Evolutionary conservation across 441 rosid species (phyloP), one percentile per base, ranked within the genome.

Genomic region (Populus hybrid): DNA sequence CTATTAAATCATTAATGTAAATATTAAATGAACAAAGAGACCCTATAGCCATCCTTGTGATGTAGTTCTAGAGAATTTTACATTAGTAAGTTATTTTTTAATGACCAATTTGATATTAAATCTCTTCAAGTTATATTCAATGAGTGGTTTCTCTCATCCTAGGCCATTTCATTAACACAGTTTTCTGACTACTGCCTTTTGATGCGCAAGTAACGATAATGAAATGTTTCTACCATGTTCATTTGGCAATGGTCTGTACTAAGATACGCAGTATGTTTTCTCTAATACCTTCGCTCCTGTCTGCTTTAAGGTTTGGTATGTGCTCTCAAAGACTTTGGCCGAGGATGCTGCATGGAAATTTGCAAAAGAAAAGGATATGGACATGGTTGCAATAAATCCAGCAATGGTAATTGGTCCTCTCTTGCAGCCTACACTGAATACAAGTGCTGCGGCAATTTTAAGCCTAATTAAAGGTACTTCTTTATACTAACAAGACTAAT

Each of bases 391-490:
- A 4, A 88, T 95, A 77, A 91, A 91, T 86, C 98, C 98, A 3
- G 90, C 90, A 10, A 90, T 91, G 98, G 98, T 91, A 69, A 91
- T 93, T 19, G 98, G 98, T 80, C 97, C 98, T 83, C 97, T 94
- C 75, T 68, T 94, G 36, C 98, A 94, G 81, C 95, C 97, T 76
- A 92, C 95, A 6, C 90, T 94, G 21, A 94, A 94, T 85, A 89
- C 98, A 0, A 91, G 94, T 88, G 89, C 97, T 81, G 92, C 91
- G 46, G 90, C 88, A 14, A 40, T 93, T 76, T 81, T 90, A 75
- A 86, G 85, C 83, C 65, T 94, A 32, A 79, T 94, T 0, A 89
- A 93, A 79, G 98, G 98, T 94, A 88, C 66, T 40, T 64, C 12
- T 9, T 75, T 74, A 64, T 74, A 11, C 53, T 26, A 63, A 12